Evolutionary conservation across 331 rosid genomes (phyloP), one percentile per base, ranked within the genome.

Genomic region (Saraca asoca): DNA sequence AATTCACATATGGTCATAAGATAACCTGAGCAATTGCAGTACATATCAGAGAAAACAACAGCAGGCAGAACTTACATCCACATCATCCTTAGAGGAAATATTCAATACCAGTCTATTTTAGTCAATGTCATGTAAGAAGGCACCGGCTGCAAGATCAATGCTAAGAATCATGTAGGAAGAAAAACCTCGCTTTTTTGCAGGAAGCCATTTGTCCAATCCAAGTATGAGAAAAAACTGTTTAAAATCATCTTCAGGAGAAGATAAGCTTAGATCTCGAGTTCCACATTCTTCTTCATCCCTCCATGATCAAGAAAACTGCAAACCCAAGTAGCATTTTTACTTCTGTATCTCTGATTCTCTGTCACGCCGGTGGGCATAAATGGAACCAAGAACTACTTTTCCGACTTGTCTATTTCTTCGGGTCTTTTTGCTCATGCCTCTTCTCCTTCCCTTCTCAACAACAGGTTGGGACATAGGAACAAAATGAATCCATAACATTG

Each of bases 321-420:
- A 20, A 44, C 39, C 49, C 15, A 52, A 51, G 52, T 49, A 17
- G 37, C 29, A 14, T 57, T 43, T 59, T 82, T 71, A 87, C 12
- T 55, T 55, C 56, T 80, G 70, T 24, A 73, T 72, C 65, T 89
- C 88, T 16, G 88, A 79, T 74, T 82, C 94, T 70, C 96, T 80
- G 75, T 70, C 87, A 0, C 80, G 92, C 39, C 91, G 70, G 79
- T 87, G 89, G 39, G 73, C 82, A 44, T 58, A 71, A 17, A 74
- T 51, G 35, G 82, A 78, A 77, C 83, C 73, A 5, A 77, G 66
- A 41, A 66, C 80, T 39, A 87, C 88, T 79, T 89, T 86, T 63
- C 93, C 98, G 14, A 85, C 78, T 80, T 92, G 78, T 76, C 95
- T 81, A 70, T 62, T 84, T 84, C 83, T 81, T 57, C 88, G 76